These are phyloP conservation scores for Exophiala sp. DNA, from an alignment of 2,329 filamentous ascomycete species.

Conservation along the genomic window DNA sequence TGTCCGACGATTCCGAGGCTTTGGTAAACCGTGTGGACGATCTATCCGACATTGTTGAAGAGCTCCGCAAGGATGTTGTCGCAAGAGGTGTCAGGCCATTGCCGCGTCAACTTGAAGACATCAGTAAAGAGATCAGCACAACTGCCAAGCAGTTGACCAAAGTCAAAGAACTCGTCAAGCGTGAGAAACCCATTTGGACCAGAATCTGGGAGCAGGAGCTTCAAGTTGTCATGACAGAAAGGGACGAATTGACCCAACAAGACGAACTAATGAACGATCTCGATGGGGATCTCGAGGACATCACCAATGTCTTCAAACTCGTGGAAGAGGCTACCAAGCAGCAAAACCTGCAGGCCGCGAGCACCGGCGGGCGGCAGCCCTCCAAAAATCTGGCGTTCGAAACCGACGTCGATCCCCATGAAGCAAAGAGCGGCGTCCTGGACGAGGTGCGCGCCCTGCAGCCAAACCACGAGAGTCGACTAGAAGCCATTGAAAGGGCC, in stretches of 20 bases:
- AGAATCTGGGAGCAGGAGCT: slow-evolving; percentile 99
- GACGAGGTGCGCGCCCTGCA: slow-evolving; percentile 89
- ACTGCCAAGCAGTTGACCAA: slow-evolving; percentile 84
- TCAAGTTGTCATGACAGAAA: slow-evolving; percentile 90
- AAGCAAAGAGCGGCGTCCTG: slow-evolving; percentile 84
- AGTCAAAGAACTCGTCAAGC: slow-evolving; percentile 84
- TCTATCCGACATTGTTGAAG: slow-evolving; percentile 93
- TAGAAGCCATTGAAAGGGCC: slow-evolving; percentile 95
- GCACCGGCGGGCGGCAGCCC: slow-evolving; percentile 9
- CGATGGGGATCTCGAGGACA: slow-evolving; percentile 91
- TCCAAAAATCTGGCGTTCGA: slow-evolving; percentile 48
- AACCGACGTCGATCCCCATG: slow-evolving; percentile 60
- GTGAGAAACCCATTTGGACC: slow-evolving; percentile 94
- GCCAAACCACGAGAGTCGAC: slow-evolving; percentile 84
- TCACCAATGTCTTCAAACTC: slow-evolving; percentile 82
- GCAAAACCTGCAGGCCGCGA: slow-evolving; percentile 65
- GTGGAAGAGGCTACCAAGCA: slow-evolving; percentile 98
- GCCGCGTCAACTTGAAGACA: slow-evolving; percentile 79
- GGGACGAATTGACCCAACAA: slow-evolving; percentile 90
- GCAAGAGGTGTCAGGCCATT: slow-evolving; percentile 83
- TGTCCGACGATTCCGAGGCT: slow-evolving; percentile 80
- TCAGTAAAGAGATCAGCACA: slow-evolving; percentile 77
- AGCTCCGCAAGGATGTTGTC: slow-evolving; percentile 95
- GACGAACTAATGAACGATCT: slow-evolving; percentile 91
- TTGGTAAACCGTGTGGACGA: slow-evolving; percentile 91